Evolutionary conservation across 371 early-diverging fungal genomes (phyloP).

Genomic region (Rhizopus delemar): DNA sequence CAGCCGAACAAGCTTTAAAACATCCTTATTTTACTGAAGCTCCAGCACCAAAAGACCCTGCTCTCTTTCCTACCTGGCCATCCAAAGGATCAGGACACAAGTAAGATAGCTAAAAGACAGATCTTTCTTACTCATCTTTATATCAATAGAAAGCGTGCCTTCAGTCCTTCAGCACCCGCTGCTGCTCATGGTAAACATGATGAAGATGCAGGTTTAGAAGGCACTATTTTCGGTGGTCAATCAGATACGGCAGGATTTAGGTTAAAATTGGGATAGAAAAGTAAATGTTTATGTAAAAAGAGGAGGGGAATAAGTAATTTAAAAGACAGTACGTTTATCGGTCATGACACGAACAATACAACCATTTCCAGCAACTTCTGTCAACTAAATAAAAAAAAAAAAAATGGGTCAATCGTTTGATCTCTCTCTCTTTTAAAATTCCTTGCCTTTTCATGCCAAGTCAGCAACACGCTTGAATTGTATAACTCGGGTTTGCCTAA

Average conservation of each 20-base stretch:
- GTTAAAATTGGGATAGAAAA: conserved; percentile 43
- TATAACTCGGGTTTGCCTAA: conserved; percentile 85
- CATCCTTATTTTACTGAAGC: conserved; percentile 90
- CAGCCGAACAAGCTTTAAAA: conserved; percentile 80
- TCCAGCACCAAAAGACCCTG: conserved; percentile 90
- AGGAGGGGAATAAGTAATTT: conserved; percentile 11
- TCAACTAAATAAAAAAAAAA: conserved; percentile 50
- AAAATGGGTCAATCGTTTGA: too few species aligned
- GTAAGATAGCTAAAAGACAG: conserved; percentile 22
- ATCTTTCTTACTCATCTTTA: neutral
- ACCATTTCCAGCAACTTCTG: conserved; percentile 84
- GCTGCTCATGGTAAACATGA: conserved; percentile 59
- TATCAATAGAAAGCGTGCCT: conserved; percentile 37
- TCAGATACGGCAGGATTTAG: conserved; percentile 61
- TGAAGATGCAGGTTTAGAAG: conserved; percentile 47
- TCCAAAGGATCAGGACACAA: conserved; percentile 80
- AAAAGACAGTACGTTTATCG: conserved; percentile 75
- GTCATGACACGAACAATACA: conserved; percentile 88
- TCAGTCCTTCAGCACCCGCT: conserved; percentile 68
- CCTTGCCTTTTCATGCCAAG: conserved; percentile 91
- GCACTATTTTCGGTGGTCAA: conserved; percentile 57
- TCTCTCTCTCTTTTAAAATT: neutral
- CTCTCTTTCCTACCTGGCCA: conserved; percentile 95
- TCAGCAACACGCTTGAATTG: conserved; percentile 78
- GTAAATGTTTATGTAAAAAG: neutral